A percentile compares a stretch with the other conserved stretches of the same genome.
Evolutionary conservation across 768 basidiomycete species (phyloP).

Genomic region (Lactifluus rugatus): DNA sequence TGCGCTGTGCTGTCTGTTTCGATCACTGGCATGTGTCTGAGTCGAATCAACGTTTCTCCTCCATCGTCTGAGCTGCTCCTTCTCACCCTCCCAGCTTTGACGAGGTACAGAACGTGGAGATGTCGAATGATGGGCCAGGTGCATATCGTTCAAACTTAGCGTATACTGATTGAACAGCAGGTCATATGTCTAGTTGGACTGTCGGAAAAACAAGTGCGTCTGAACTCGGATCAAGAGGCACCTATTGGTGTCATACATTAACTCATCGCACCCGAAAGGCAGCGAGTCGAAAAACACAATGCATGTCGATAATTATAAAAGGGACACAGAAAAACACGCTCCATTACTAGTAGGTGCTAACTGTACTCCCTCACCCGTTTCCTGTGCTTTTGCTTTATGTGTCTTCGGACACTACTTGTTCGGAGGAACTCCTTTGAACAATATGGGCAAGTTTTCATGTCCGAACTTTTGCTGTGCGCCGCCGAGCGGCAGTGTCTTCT

Average conservation of each 20-base stretch:
- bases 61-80: too few species aligned
- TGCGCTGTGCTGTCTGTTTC: too few species aligned
- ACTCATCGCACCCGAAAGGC: too few species aligned
- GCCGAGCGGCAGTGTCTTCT: background rate
- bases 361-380: background rate
- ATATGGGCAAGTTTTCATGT: background rate
- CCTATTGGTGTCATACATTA: too few species aligned
- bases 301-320: background rate
- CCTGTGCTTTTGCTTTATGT: background rate
- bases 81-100: background rate
- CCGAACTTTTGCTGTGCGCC: background rate
- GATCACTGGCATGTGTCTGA: too few species aligned
- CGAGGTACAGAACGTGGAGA: too few species aligned
- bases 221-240: background rate
- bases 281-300: background rate
- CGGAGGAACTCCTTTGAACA: background rate
- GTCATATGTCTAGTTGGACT: background rate
- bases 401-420: rapidly evolving
- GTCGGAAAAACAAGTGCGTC: background rate
- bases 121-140: background rate
- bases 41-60: too few species aligned
- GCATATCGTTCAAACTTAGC: background rate
- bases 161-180: background rate
- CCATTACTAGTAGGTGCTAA: too few species aligned
- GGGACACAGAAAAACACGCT: too few species aligned